phyloP scores from a whole-genome alignment of 495 filamentous ascomycete species.

The Hypoxylon lienhwacheense region DNA sequence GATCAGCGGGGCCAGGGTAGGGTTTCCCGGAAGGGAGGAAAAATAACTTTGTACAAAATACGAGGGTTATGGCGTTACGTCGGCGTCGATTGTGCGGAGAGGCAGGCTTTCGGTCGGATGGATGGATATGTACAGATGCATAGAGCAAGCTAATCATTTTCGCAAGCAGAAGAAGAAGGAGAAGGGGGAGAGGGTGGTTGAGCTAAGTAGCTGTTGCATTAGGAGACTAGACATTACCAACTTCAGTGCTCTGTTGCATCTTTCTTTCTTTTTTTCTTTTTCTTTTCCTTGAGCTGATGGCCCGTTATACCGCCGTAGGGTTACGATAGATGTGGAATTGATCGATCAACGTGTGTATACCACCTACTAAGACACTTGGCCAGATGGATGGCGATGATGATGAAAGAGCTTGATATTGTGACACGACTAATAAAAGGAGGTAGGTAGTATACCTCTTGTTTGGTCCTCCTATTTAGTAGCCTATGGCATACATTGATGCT shows the following conservation, averaged over 20 bases:
- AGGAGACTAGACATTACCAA: conserved; percentile 22
- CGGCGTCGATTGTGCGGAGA: conserved; percentile 13
- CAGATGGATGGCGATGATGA: too few species aligned
- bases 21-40: conserved; percentile 2
- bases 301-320: conserved; percentile 19
- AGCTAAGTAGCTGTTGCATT: conserved; percentile 10
- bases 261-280: conserved; percentile 6
- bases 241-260: conserved; percentile 5
- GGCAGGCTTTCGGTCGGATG: conserved; percentile 12
- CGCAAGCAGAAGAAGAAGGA: too few species aligned
- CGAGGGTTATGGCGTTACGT: conserved; percentile 22
- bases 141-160: conserved; percentile 32
- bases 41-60: conserved; percentile 29
- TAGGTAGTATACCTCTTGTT: too few species aligned
- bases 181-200: conserved; percentile 1
- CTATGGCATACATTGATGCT: too few species aligned
- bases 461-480: too few species aligned
- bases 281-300: conserved; percentile 1
- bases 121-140: conserved; percentile 18
- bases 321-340: conserved; percentile 22
- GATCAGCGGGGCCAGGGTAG: neutral
- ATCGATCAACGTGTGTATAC: conserved; percentile 10
- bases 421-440: too few species aligned
- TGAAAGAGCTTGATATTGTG: too few species aligned
- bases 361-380: conserved; percentile 3